These are phyloP conservation scores for Maudiozyma bulderi DNA, from an alignment of 805 yeast genomes.

Conservation along the genomic window DNA sequence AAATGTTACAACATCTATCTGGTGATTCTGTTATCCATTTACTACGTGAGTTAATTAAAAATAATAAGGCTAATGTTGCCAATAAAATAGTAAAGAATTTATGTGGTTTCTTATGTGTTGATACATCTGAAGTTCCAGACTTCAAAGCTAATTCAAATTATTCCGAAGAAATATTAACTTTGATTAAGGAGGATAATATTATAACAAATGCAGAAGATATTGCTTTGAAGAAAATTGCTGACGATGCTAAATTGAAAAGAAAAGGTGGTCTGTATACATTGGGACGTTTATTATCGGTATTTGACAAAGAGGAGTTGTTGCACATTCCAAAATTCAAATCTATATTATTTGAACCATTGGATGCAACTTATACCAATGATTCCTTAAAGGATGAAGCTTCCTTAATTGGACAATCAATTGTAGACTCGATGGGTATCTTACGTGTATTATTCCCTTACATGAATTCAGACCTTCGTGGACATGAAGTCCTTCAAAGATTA, in stretches of 20 bases:
- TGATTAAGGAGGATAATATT: conserved; percentile 67
- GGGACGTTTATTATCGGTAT: conserved; percentile 45
- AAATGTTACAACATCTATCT: conserved; percentile 57
- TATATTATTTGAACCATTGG: conserved; percentile 58
- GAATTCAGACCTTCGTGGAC: conserved; percentile 35
- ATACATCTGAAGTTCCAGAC: conserved; percentile 92
- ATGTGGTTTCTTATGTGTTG: conserved; percentile 90
- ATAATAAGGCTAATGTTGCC: conserved; percentile 61
- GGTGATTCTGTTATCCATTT: conserved; percentile 61
- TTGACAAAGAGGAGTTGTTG: conserved; percentile 45
- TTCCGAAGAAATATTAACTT: conserved; percentile 53
- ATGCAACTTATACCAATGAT: conserved; percentile 26
- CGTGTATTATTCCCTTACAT: conserved; percentile 64
- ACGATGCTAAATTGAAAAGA: conserved; percentile 70
- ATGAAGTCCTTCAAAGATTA: conserved; percentile 43
- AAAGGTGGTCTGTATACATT: conserved; percentile 74
- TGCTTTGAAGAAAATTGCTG: conserved; percentile 51
- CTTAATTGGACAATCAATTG: conserved; percentile 60
- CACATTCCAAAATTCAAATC: conserved; percentile 58
- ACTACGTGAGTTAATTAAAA: conserved; percentile 45
- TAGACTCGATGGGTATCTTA: conserved; percentile 78
- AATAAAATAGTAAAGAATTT: conserved; percentile 85
- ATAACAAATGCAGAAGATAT: conserved; percentile 53
- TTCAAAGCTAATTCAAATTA: conserved; percentile 54
- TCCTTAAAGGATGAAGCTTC: conserved; percentile 1